These are phyloP conservation scores for Serendipita vermifera DNA, from an alignment of 768 basidiomycete genomes.

Conservation along the genomic window DNA sequence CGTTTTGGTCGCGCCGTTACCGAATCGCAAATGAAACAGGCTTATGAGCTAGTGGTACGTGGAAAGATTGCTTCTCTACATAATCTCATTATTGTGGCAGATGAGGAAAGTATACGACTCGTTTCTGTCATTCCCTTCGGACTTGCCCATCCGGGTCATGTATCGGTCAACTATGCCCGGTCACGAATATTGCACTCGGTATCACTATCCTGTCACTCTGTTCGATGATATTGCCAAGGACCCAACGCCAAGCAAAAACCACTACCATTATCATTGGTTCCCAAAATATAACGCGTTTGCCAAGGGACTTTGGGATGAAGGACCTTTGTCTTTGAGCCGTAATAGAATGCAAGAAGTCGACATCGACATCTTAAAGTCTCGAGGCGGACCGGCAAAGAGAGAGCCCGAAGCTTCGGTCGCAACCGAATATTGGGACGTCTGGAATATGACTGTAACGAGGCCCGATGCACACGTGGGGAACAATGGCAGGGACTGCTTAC, in stretches of 20 bases:
- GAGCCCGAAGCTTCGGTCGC: no score
- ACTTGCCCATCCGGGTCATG: not conserved
- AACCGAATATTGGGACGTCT: not conserved
- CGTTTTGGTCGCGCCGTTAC: not conserved
- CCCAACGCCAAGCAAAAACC: not conserved
- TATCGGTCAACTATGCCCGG: not conserved
- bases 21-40: not conserved
- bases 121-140: not conserved
- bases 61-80: not conserved
- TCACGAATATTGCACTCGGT: not conserved
- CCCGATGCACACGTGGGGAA: not conserved
- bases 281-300: not conserved
- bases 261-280: not conserved
- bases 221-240: not conserved
- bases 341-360: no score
- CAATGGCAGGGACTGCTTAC: not conserved
- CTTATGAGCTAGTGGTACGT: not conserved
- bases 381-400: no score
- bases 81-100: not conserved
- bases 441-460: not conserved
- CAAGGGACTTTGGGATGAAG: not conserved
- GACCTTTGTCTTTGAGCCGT: no score
- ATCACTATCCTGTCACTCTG: not conserved
- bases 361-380: no score
- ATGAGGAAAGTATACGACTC: not conserved